Conservation (phyloP, 2,329 filamentous ascomycete genomes). For the Clarireedia hainanense region DNA sequence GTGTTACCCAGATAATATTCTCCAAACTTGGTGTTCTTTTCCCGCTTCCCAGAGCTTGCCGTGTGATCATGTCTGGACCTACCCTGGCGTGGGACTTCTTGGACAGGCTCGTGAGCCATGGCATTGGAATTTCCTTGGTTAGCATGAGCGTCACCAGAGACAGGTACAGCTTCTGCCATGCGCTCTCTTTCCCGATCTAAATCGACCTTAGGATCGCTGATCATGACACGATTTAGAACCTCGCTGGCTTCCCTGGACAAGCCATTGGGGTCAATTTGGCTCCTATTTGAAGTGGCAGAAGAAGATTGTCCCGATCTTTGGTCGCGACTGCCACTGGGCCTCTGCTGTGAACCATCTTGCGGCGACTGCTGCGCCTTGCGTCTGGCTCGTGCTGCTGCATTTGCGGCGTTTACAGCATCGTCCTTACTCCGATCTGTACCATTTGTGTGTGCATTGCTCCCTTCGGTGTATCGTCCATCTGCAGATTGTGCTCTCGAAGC, state of each 20-base stretch:
- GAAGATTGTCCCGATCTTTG: slow-evolving; percentile 30
- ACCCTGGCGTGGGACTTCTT: slow-evolving; percentile 33
- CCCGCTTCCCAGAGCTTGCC: slow-evolving; percentile 34
- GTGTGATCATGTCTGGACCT: slow-evolving; percentile 53
- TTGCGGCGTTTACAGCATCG: slow-evolving; percentile 29
- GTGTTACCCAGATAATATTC: slow-evolving; percentile 95
- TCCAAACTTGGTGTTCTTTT: slow-evolving; percentile 84
- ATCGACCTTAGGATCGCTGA: slow-evolving; percentile 69
- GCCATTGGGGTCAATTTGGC: slow-evolving; percentile 40
- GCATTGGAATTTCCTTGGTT: slow-evolving; percentile 40
- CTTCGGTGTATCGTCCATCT: slow-evolving; percentile 27
- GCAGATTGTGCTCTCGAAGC: slow-evolving; percentile 17
- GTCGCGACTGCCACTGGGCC: slow-evolving; percentile 34
- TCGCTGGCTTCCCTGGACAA: slow-evolving; percentile 71
- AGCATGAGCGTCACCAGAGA: slow-evolving; percentile 34
- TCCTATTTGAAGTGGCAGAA: slow-evolving; percentile 18
- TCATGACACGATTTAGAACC: slow-evolving; percentile 67
- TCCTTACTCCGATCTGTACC: slow-evolving; percentile 31
- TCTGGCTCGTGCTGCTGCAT: slow-evolving; percentile 37
- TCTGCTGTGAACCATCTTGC: slow-evolving; percentile 36
- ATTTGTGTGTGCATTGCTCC: slow-evolving; percentile 35
- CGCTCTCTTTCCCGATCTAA: slow-evolving; percentile 64
- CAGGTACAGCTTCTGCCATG: slow-evolving; percentile 50
- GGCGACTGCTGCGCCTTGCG: slow-evolving; percentile 38
- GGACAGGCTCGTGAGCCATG: slow-evolving; percentile 41